These are phyloP conservation scores for Bolboschoenoplectus hybrid DNA, from an alignment of 202 grass and related monocot genomes.

Conservation along the genomic window DNA sequence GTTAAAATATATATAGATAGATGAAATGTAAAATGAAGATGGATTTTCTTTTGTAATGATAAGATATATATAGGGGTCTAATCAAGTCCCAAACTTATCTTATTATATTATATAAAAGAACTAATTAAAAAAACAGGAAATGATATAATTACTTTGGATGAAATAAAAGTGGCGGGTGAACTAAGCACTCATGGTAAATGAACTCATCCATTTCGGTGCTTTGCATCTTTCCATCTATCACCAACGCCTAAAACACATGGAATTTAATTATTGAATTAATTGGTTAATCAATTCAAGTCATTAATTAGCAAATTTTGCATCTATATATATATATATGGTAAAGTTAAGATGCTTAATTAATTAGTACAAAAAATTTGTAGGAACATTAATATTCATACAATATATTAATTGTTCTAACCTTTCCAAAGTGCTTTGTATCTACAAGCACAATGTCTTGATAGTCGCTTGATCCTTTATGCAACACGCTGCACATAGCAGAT, in stretches of 20 bases:
- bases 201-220: constrained; percentile 80
- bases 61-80: no score
- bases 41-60: no score
- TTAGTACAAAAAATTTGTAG: not conserved
- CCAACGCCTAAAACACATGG: constrained; percentile 47
- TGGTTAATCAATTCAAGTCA: not conserved
- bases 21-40: no score
- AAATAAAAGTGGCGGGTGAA: constrained; percentile 67
- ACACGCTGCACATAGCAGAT: constrained; percentile 45
- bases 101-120: no score
- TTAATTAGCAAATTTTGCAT: not conserved
- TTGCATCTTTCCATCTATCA: constrained; percentile 93
- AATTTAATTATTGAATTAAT: not conserved
- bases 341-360: no score
- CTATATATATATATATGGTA: no score
- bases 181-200: constrained; percentile 82
- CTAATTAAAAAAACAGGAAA: not conserved
- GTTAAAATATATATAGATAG: not conserved
- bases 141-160: constrained; percentile 50
- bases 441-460: constrained; percentile 78
- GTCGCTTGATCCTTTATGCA: constrained; percentile 62
- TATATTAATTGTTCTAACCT: constrained; percentile 42
- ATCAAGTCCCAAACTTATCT: no score
- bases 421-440: constrained; percentile 82
- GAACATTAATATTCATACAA: not conserved